A percentile compares a stretch with the other conserved stretches of the same genome.
These are phyloP conservation scores for Penicillium malachiteum DNA, from an alignment of 495 filamentous ascomycete species.

Conservation along the genomic window DNA sequence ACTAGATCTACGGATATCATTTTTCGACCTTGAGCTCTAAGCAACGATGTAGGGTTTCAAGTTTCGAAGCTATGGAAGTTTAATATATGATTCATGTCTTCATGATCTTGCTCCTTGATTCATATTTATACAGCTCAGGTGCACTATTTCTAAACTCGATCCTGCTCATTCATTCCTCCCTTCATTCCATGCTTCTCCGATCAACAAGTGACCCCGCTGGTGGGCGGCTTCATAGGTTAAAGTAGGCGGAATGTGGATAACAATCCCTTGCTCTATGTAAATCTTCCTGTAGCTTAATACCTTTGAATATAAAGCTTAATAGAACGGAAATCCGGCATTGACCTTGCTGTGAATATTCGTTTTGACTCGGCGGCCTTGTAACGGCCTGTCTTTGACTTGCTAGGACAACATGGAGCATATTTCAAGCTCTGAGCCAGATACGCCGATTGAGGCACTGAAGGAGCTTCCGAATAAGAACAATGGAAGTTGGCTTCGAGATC, in stretches of 20 bases:
- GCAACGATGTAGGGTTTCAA: no score
- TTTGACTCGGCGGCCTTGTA: not conserved
- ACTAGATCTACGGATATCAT: conserved; percentile 6
- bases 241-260: conserved; percentile 22
- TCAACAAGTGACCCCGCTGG: conserved; percentile 12
- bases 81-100: no score
- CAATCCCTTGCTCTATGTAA: conserved; percentile 21
- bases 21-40: not conserved
- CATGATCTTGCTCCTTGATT: not conserved
- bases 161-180: conserved; percentile 25
- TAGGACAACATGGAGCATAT: conserved; percentile 6
- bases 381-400: not conserved
- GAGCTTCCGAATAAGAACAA: conserved; percentile 21
- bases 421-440: conserved; percentile 6
- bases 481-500: conserved; percentile 25
- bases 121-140: not conserved
- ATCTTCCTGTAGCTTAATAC: conserved; percentile 5
- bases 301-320: conserved; percentile 11
- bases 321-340: not conserved
- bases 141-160: not conserved
- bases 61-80: not conserved
- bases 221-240: conserved; percentile 1
- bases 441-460: conserved; percentile 16
- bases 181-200: conserved; percentile 22
- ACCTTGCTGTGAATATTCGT: not conserved